Evolutionary conservation across 768 basidiomycete species (phyloP), one percentile per base, ranked within the genome.

Genomic region (Termitomyces titanicus): DNA sequence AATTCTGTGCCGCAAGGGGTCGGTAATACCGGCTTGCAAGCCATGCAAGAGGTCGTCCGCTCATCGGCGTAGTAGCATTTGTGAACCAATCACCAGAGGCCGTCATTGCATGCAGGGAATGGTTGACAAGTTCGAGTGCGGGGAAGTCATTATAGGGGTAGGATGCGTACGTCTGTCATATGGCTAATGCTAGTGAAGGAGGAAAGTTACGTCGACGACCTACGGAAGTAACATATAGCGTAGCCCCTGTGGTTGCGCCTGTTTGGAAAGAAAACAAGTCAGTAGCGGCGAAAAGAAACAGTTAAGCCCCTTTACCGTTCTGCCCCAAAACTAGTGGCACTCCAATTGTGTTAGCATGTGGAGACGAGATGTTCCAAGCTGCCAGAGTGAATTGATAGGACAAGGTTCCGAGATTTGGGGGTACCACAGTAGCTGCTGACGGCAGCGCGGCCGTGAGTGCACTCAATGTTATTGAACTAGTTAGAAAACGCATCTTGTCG

Each of bases 111-210:
- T 70, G 68, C 17, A 83, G 61, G 8, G 68, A 68, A 31, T 72
- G 69, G 39, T 74, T 57, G 8, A 67, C 48, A 49, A 83, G 70
- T 27, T 70, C 66, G 12, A 82, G 56, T 13, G 63, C 46, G 0
- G 80, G 77, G 59, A 72, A 80, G 43, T 79, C 73, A 64, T 80
- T 71, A 68, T 76, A 79, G 13, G 78, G 80, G 63, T 68, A 82
- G 13, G 80, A 79, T 22, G 73, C 72, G 42, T 67, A 78, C 2
- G 81, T 81, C 79, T 81, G 29, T 27, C 20, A 47, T 13, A 39
- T 38, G 27, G 47, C 39, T 38, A 11, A 24, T 29, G 7, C 22
- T 31, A 20, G 48, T 27, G 44, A 34, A 33, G 5, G 8, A 29
- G 3, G 45, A 22, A 40, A 18, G 37, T 3, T 33, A 35, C n/a